Conservation (phyloP, 1,139 yeast genomes). For the Suhomyces panamericanus region DNA sequence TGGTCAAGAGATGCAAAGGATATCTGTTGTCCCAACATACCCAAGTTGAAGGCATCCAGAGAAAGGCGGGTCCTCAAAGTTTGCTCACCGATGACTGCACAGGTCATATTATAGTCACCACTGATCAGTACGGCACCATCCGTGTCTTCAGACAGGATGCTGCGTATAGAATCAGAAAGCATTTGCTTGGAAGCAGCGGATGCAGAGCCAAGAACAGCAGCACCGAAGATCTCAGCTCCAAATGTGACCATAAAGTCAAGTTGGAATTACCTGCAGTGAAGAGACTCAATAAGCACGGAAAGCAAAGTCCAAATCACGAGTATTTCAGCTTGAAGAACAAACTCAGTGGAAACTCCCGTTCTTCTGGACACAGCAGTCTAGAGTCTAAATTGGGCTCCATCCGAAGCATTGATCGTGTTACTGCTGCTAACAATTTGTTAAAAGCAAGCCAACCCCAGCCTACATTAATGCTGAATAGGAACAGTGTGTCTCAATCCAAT, state of each 20-base stretch:
- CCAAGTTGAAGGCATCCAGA: background rate
- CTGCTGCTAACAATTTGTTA: background rate
- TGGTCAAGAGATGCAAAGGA: constrained; percentile 34
- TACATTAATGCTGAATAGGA: constrained; percentile 1
- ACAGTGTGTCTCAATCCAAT: background rate
- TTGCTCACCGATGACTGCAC: constrained; percentile 1
- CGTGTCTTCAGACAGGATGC: constrained; percentile 80
- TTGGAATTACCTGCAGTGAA: constrained; percentile 11
- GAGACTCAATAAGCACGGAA: constrained; percentile 12
- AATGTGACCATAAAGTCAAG: constrained; percentile 2
- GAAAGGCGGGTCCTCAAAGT: background rate
- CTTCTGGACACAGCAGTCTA: constrained; percentile 1
- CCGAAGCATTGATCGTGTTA: background rate
- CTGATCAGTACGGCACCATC: constrained; percentile 73
- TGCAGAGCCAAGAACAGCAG: background rate
- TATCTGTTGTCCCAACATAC: background rate
- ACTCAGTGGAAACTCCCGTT: constrained; percentile 2
- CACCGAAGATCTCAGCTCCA: background rate
- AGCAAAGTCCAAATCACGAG: constrained; percentile 16
- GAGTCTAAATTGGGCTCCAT: constrained; percentile 1
- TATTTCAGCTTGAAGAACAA: constrained; percentile 8
- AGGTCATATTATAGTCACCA: constrained; percentile 65
- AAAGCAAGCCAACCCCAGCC: constrained; percentile 1
- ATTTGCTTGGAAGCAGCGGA: constrained; percentile 10
- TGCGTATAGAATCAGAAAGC: constrained; percentile 45